Evolutionary conservation across 2,329 filamentous ascomycete genomes (phyloP).

Genomic region (Epicoccum sorghinum): DNA sequence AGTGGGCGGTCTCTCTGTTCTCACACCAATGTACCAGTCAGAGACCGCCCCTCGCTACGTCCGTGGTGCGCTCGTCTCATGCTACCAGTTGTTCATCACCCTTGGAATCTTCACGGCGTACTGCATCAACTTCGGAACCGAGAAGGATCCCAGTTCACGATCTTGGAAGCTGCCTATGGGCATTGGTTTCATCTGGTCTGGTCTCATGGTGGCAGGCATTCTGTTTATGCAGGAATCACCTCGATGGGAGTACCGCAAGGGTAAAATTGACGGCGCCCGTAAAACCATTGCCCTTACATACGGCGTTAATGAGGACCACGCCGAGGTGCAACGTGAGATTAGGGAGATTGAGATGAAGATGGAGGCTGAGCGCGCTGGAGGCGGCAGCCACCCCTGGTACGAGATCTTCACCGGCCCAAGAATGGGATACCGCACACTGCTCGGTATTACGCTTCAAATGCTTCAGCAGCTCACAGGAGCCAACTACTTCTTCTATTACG

Average conservation of each 20-base stretch:
- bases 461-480: conserved; percentile 72
- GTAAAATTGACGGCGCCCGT: conserved; percentile 58
- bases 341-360: conserved; percentile 62
- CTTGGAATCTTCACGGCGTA: conserved; percentile 65
- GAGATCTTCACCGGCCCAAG: conserved; percentile 70
- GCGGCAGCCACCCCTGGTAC: conserved; percentile 51
- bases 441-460: conserved; percentile 68
- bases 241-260: conserved; percentile 63
- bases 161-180: conserved; percentile 71
- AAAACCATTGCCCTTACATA: conserved; percentile 61
- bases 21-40: conserved; percentile 66
- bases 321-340: conserved; percentile 59
- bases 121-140: conserved; percentile 66
- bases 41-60: conserved; percentile 70
- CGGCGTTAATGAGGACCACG: conserved; percentile 62
- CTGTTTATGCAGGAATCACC: conserved; percentile 63
- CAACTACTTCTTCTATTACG: conserved; percentile 63
- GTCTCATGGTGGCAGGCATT: conserved; percentile 61
- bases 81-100: conserved; percentile 73
- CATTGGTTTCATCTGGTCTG: conserved; percentile 62
- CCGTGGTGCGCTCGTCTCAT: conserved; percentile 66
- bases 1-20: conserved; percentile 68
- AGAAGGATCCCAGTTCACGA: conserved; percentile 53
- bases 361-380: conserved; percentile 56
- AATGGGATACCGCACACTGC: conserved; percentile 68